Percentiles rank a stretch among this genome's conserved stretches.
phyloP scores from a whole-genome alignment of 2,329 filamentous ascomycete species.

The Colletotrichum sansevieriae region DNA sequence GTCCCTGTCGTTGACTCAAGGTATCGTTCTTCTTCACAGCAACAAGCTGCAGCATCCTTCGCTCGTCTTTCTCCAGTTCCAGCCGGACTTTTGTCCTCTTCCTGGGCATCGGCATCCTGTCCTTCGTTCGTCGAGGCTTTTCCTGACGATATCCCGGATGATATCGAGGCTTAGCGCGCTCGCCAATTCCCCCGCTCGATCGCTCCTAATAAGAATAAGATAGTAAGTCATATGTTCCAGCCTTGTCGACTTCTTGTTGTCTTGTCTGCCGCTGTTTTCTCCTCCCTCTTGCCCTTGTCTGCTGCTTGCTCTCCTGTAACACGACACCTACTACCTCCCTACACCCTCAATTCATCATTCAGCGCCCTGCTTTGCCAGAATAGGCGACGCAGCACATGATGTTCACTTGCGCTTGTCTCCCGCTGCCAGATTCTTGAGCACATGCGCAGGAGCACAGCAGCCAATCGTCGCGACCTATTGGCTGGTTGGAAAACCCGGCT shows the following conservation, averaged over 20 bases:
- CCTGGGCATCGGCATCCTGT: constrained; percentile 28
- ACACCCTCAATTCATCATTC: not conserved
- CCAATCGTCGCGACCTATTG: constrained; percentile 2
- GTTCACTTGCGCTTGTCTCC: not conserved
- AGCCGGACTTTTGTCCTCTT: constrained; percentile 14
- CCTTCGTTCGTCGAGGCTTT: constrained; percentile 10
- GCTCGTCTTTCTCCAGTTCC: not conserved
- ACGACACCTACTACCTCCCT: not conserved
- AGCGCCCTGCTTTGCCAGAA: not conserved
- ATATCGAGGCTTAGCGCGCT: constrained; percentile 37
- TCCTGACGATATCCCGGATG: constrained; percentile 36
- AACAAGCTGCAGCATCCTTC: not conserved
- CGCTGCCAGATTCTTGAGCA: not conserved
- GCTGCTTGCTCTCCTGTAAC: not conserved
- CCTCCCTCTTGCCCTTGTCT: constrained; percentile 1
- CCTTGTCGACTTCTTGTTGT: not conserved
- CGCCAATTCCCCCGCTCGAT: constrained; percentile 28
- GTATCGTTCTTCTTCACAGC: constrained; percentile 11
- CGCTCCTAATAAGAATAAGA: constrained; percentile 28
- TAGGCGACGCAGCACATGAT: not conserved
- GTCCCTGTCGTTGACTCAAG: constrained; percentile 3
- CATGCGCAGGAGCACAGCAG: constrained; percentile 5
- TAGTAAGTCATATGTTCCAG: constrained; percentile 24
- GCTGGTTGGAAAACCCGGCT: constrained; percentile 3
- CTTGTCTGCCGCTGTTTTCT: constrained; percentile 11